A percentile compares a stretch with the other conserved stretches of the same genome.
These are phyloP conservation scores for Aspergillus hortae DNA, from an alignment of 2,329 filamentous ascomycete genomes.

Conservation along the genomic window DNA sequence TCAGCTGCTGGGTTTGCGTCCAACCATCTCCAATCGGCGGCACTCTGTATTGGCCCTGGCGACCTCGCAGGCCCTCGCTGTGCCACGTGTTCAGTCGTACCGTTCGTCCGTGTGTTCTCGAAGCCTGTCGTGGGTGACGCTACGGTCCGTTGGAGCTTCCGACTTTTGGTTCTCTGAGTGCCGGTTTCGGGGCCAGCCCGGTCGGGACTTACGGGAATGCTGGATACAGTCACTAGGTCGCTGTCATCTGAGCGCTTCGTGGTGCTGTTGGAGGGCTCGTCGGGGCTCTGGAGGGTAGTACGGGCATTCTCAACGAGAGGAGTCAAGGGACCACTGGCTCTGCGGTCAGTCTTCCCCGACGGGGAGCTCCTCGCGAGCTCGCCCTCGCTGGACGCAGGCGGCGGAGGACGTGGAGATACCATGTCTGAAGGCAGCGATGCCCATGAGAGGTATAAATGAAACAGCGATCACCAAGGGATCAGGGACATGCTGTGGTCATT, in stretches of 20 bases:
- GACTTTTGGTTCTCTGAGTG: not conserved
- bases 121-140: not conserved
- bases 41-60: not conserved
- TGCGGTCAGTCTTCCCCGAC: not conserved
- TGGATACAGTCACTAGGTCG: not conserved
- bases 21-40: too few relatives aligned
- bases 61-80: not conserved
- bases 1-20: not conserved
- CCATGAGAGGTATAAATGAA: not conserved
- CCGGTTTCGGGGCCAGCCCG: not conserved
- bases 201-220: not conserved
- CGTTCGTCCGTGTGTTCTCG: not conserved
- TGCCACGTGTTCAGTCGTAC: not conserved
- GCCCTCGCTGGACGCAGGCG: not conserved
- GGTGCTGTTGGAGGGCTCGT: not conserved
- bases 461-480: not conserved
- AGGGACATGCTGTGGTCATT: not conserved
- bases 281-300: not conserved
- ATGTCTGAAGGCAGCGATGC: constrained; percentile 2
- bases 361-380: not conserved
- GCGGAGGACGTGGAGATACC: constrained; percentile 2
- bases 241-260: not conserved
- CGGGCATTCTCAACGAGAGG: not conserved
- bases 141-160: not conserved
- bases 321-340: not conserved